Conservation (phyloP, 2,329 filamentous ascomycete genomes). For the Fusarium nygamai region DNA sequence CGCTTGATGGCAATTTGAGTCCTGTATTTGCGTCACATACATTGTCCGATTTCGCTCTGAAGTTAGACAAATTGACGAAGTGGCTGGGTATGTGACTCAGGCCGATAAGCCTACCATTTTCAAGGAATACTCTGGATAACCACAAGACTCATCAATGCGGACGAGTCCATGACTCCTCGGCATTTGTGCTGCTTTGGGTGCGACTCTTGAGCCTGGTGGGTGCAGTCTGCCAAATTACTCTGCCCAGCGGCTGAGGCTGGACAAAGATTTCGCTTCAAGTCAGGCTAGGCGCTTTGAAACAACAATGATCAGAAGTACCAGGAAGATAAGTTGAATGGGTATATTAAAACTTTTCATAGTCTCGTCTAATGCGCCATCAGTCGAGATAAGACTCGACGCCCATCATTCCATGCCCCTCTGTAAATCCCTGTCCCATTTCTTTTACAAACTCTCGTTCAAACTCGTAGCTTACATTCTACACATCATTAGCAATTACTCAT, state of each 20-base stretch:
- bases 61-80: background rate
- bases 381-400: conserved; percentile 20
- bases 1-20: background rate
- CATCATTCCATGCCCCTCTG: conserved; percentile 1
- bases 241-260: no score
- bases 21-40: background rate
- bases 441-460: background rate
- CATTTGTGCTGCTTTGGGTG: background rate
- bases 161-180: background rate
- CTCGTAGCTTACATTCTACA: conserved; percentile 39
- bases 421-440: conserved; percentile 2
- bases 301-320: background rate
- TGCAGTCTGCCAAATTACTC: no score
- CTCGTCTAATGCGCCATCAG: conserved; percentile 34
- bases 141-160: background rate
- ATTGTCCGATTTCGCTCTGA: background rate
- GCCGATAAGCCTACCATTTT: no score
- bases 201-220: no score
- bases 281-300: background rate
- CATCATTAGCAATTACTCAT: conserved; percentile 11
- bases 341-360: conserved; percentile 44
- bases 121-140: background rate
- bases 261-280: background rate
- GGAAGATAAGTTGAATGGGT: conserved; percentile 32
- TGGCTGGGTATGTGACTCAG: background rate